Base-by-base conservation (phyloP, 441 rosid genomes). In the Flueggea neowawraea region DNA sequence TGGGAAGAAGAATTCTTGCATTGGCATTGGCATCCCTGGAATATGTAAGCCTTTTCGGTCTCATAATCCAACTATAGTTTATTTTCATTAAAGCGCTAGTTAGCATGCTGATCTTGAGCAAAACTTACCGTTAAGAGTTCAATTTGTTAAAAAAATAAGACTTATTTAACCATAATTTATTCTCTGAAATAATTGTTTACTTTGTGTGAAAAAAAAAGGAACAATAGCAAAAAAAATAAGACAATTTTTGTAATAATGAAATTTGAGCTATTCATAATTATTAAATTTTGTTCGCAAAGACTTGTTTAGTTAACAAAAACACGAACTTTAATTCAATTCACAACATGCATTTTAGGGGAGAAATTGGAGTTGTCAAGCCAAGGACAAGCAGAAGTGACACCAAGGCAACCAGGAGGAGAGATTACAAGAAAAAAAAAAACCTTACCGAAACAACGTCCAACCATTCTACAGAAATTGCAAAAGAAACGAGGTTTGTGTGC, bases 381-480 rank as follows among this genome's bases (percentile, higher is more conserved):
- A 3, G 79, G 75, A 28, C 70, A 75, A 22, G 62, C 76, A 22
- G 83, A 83, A 67, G 66, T 63, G 31, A 75, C 70, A 52, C 82
- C 78, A 0, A 71, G 61, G 62, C 73, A 73, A 56, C 74, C 73
- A 41, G 73, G 76, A 52, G 80, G 78, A 77, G 78, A 83, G 75
- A 78, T 83, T 49, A 74, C 75, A 64, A 71, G 68, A 44, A 80
- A 76, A 68, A 71, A 71, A 67, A 55, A 73, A 71, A 53, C 69
- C 71, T 22, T 83, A 69, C 51, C 79, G 71, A 52, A 70, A 61
- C 55, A 61, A 49, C 33, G 65, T 76, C n/a, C 80, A 78, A 32
- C 84, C 82, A 33, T 80, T 80, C 62, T 69, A 73, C 63, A 58
- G 73, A 55, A 69, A 60, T 31, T 80, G 88, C 74, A 83, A 69